Evolutionary conservation across 164 flowering plant genomes (phyloP), one percentile per base, ranked within the genome.

Genomic region (Annona squamosa): DNA sequence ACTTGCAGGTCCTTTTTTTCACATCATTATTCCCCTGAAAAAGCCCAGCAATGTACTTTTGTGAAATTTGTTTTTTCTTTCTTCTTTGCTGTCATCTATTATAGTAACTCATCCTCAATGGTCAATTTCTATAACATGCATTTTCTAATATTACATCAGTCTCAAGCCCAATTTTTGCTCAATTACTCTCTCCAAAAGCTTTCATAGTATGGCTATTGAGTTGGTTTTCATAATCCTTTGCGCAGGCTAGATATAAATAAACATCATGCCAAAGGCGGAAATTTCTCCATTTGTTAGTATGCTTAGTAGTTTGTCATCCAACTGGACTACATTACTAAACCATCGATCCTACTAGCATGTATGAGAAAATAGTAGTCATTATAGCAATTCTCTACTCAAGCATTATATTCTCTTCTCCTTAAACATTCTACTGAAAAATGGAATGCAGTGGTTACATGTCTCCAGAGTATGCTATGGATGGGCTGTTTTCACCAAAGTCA

Each of bases 361-460:
- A 52, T 52, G 13, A 10, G 9, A 3, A 52, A 16, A 52, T 9
- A 10, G 13, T 16, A 52, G 13, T 5, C 59, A 52, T 10, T 9
- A 10, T 52, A 52, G 13, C 9, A 9, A 52, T 52, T 2, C 9
- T 52, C 59, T 52, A 16, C 9, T 52, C 13, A 52, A 16, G 59
- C 59, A 52, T 52, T 52, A 3, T 41, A 52, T 52, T 52, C 17
- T 65, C 68, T 65, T 6, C 41, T 65, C 16, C 9, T 13, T 4
- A 43, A 65, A 1, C 45, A 26, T 17, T 45, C 17, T 46, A 13
- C 5, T 6, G 56, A 3, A 46, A 42, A 46, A 68, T 67, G 45
- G 37, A 6, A 10, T 79, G 70, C 75, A 88, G 87, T 72, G 89
- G 91, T 45, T 88, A 88, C 47, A 86, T 85, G 88, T 68, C 88